Evolutionary conservation across 2,329 filamentous ascomycete genomes (phyloP).

Genomic region (Claviceps fusiformis): DNA sequence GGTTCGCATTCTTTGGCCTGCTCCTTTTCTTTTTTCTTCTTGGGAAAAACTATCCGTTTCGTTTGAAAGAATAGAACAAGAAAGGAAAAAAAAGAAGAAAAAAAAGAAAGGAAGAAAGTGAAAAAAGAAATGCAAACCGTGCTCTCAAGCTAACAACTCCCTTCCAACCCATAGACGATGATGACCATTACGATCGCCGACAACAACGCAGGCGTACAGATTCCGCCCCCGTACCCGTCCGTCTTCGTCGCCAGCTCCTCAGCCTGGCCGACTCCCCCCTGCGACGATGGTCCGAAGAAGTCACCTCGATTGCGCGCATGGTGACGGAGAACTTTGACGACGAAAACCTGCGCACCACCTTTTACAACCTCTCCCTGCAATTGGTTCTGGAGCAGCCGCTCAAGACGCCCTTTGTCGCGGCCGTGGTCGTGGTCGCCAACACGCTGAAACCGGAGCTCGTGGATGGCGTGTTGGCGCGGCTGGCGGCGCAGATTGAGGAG

Average conservation of each 20-base stretch:
- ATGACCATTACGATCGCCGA: conserved; percentile 65
- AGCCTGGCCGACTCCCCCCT: conserved; percentile 71
- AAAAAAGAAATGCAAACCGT: not conserved
- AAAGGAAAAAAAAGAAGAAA: not conserved
- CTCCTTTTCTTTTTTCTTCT: not conserved
- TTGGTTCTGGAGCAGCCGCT: conserved; percentile 83
- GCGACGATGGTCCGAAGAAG: conserved; percentile 66
- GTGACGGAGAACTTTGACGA: conserved; percentile 80
- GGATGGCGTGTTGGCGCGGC: conserved; percentile 52
- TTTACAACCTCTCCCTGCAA: conserved; percentile 61
- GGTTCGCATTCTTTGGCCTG: conserved; percentile 35
- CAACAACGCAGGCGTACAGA: conserved; percentile 62
- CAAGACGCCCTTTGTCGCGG: conserved; percentile 91
- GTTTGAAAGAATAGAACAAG: not conserved
- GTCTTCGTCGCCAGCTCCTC: conserved; percentile 65
- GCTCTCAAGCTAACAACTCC: conserved; percentile 1
- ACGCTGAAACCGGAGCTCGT: conserved; percentile 62
- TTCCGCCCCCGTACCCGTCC: conserved; percentile 52
- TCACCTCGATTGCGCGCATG: conserved; percentile 58
- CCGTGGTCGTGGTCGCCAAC: conserved; percentile 69
- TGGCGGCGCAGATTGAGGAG: conserved; percentile 48
- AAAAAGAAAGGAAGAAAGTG: not conserved
- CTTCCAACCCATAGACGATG: conserved; percentile 36
- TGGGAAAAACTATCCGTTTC: too few relatives aligned
- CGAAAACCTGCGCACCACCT: conserved; percentile 58